Evolutionary conservation across 202 grass and related monocot genomes (phyloP), one percentile per base, ranked within the genome.

Genomic region (Dendrocalamus latiflorus): DNA sequence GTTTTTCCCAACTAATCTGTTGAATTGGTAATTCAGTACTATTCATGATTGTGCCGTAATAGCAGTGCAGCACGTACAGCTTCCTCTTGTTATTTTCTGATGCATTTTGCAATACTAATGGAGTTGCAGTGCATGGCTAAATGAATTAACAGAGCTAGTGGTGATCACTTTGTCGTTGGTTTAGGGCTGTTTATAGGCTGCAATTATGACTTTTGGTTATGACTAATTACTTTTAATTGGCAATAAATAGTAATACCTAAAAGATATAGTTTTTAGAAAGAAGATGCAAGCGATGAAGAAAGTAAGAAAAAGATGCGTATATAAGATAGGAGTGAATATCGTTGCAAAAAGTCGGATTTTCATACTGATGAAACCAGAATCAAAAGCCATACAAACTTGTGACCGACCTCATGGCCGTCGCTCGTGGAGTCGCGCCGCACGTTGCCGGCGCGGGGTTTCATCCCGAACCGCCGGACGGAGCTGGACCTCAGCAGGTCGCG

Each of bases 341-440:
- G 33, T 0, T 33, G 4, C 4, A 4, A 33, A 33, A 33, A 4
- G 33, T 33, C 30, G 3, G 30, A 30, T 30, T 30, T 30, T 30
- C 0, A 30, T 30, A 30, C 30, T 33, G 33, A 33, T 33, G 4
- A 33, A 4, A 33, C 33, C 33, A 33, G 33, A 33, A 33, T 33
- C 0, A 33, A 33, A 33, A 33, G 33, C 33, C 33, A 33, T 0
- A 33, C 30, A 33, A 33, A 33, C 30, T 33, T 33, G 33, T 25
- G 6, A 86, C 77, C 49, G 82, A 97, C 94, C 94, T 97, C 92
- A 51, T 97, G 94, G 47, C 80, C 86, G 48, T 49, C 60, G 86
- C 70, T 86, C 33, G 84, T 89, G 78, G 91, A 93, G 74, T 91
- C 85, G 45, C 89, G 94, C 17, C 91, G 84, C 6, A 81, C 33